These are phyloP conservation scores for Gloeophyllum trabeum DNA, from an alignment of 768 basidiomycete genomes.

Conservation along the genomic window DNA sequence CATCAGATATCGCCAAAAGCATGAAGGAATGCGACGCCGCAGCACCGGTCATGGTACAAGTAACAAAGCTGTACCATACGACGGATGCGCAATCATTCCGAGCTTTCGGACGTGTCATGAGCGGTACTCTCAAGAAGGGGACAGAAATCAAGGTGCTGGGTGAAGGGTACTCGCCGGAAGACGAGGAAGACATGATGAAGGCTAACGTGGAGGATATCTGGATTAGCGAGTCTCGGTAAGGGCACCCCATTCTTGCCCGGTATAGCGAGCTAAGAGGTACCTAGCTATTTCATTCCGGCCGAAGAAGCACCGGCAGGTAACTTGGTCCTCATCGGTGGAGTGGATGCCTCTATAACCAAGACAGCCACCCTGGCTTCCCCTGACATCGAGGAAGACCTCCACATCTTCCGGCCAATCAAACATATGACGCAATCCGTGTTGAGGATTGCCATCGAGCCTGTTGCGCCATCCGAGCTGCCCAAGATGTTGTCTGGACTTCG, in stretches of 20 bases:
- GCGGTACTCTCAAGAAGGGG: conserved; percentile 80
- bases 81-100: conserved; percentile 95
- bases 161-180: conserved; percentile 96
- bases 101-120: conserved; percentile 89
- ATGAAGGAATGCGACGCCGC: conserved; percentile 79
- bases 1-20: conserved; percentile 59
- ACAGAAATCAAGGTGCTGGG: conserved; percentile 90
- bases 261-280: neutral
- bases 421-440: conserved; percentile 96
- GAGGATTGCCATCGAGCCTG: conserved; percentile 97
- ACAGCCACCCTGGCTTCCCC: conserved; percentile 77
- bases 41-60: conserved; percentile 87
- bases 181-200: conserved; percentile 96
- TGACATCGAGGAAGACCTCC: conserved; percentile 73
- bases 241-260: conserved; percentile 2
- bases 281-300: conserved; percentile 82
- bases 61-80: conserved; percentile 92
- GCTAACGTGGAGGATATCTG: conserved; percentile 78
- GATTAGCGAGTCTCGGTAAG: conserved; percentile 84
- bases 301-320: conserved; percentile 89
- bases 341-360: conserved; percentile 91
- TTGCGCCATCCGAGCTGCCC: conserved; percentile 92
- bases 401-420: conserved; percentile 93
- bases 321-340: conserved; percentile 83
- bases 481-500: conserved; percentile 97